Percentiles rank a stretch among this genome's conserved stretches.
Conservation (phyloP, 2,329 filamentous ascomycete genomes). For the Diaporthe longicolla region DNA sequence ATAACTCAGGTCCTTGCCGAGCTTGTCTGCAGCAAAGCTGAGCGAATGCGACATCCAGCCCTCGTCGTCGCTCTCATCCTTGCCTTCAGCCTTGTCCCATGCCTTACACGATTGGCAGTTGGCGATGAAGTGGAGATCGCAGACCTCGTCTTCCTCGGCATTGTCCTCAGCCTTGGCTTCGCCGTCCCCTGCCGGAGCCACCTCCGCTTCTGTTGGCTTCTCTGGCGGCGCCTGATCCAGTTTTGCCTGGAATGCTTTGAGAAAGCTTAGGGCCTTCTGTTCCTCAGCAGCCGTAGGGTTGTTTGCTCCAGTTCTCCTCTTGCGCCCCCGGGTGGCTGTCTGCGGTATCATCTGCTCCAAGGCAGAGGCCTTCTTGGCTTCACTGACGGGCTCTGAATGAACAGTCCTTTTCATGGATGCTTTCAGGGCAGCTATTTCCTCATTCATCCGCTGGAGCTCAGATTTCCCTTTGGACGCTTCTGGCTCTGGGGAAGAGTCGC, state of each 20-base stretch:
- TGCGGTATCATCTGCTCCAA: constrained; percentile 82
- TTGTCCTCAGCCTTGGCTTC: constrained; percentile 49
- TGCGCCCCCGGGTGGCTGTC: constrained; percentile 78
- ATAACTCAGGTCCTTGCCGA: constrained; percentile 93
- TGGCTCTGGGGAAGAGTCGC: constrained; percentile 56
- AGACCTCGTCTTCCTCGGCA: constrained; percentile 78
- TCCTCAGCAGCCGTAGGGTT: constrained; percentile 69
- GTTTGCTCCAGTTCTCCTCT: constrained; percentile 72
- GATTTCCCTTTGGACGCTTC: constrained; percentile 57
- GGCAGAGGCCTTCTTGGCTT: constrained; percentile 73
- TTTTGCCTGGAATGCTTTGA: constrained; percentile 85
- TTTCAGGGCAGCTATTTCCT: constrained; percentile 85
- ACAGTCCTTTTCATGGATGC: constrained; percentile 82
- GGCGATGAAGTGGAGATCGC: constrained; percentile 95
- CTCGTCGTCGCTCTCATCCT: constrained; percentile 71
- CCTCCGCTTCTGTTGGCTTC: constrained; percentile 50
- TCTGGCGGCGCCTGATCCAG: constrained; percentile 70
- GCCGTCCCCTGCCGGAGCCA: constrained; percentile 44
- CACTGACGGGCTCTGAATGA: constrained; percentile 62
- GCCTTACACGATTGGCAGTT: constrained; percentile 92
- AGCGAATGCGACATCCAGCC: constrained; percentile 91
- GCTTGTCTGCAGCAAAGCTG: constrained; percentile 87
- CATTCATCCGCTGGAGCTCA: constrained; percentile 79
- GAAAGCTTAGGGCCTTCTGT: constrained; percentile 75
- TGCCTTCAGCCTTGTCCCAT: constrained; percentile 77